Evolutionary conservation across 176 grass and related monocot genomes (phyloP).

Genomic region (Poa pratensis): DNA sequence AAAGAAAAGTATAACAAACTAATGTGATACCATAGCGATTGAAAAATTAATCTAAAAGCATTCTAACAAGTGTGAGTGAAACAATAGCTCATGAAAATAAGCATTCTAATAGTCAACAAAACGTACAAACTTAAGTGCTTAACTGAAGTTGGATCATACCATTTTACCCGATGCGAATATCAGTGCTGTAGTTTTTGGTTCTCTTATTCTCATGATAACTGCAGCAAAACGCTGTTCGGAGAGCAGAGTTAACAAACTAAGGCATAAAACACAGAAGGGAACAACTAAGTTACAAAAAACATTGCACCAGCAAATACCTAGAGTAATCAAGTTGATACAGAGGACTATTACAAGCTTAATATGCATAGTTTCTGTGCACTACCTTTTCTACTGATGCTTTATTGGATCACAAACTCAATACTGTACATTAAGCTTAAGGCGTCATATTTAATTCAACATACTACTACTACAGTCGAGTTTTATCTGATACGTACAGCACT

Average conservation of each 20-base stretch:
- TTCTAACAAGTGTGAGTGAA: background rate
- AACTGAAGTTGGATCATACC: conserved; percentile 49
- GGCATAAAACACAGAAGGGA: background rate
- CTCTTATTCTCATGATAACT: conserved; percentile 99
- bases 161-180: conserved; percentile 99
- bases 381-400: background rate
- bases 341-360: background rate
- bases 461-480: background rate
- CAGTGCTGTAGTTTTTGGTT: conserved; percentile 97
- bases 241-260: conserved; percentile 25
- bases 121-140: background rate
- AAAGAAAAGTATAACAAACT: background rate
- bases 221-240: conserved; percentile 95
- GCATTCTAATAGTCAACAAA: background rate
- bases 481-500: background rate
- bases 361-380: background rate
- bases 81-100: background rate
- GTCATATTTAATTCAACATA: background rate
- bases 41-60: conserved; percentile 11
- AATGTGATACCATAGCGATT: background rate
- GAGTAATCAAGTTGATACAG: background rate
- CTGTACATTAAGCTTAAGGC: background rate
- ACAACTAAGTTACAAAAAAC: background rate
- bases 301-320: background rate
- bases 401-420: background rate